A percentile compares a stretch with the other conserved stretches of the same genome.
phyloP scores from a whole-genome alignment of 1,284 basidiomycete species.

The Microbotryum violaceum region DNA sequence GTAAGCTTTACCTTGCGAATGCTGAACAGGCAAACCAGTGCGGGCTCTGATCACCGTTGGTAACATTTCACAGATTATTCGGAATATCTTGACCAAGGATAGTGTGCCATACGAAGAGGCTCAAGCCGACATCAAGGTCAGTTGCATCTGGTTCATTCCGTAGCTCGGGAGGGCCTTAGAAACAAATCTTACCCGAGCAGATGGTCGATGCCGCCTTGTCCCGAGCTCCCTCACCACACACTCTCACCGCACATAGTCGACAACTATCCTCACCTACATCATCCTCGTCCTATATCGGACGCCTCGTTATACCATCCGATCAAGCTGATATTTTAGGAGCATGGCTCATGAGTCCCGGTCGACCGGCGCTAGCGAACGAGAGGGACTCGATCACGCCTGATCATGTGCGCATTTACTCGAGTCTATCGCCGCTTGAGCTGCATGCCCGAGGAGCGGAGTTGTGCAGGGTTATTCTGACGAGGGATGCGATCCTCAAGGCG shows the following conservation, averaged over 20 bases:
- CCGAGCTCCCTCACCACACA: conserved; percentile 4
- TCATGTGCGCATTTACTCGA: conserved; percentile 29
- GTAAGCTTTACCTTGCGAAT: neutral
- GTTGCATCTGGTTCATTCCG: neutral
- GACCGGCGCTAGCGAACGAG: conserved; percentile 7
- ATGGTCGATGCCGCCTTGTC: conserved; percentile 21
- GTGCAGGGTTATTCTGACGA: conserved; percentile 15
- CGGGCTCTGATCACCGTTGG: too few relatives aligned
- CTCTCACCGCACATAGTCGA: conserved; percentile 9
- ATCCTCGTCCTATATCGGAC: conserved; percentile 12
- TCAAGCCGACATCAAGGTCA: conserved; percentile 13
- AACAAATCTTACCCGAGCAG: neutral
- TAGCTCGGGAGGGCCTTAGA: too few relatives aligned
- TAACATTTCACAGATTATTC: conserved; percentile 7
- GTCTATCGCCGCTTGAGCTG: conserved; percentile 21
- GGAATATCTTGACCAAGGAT: conserved; percentile 22
- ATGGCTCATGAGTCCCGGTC: conserved; percentile 15
- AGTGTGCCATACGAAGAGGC: conserved; percentile 19
- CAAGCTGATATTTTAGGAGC: conserved; percentile 18
- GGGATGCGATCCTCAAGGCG: conserved; percentile 9
- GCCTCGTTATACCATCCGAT: conserved; percentile 12
- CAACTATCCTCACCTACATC: conserved; percentile 1
- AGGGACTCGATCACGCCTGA: conserved; percentile 20
- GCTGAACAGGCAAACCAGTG: neutral
- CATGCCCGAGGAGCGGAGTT: conserved; percentile 26